Percentiles rank a stretch among this genome's conserved stretches.
Evolutionary conservation across 768 basidiomycete species (phyloP).

Genomic region (Scleroderma citrinum): DNA sequence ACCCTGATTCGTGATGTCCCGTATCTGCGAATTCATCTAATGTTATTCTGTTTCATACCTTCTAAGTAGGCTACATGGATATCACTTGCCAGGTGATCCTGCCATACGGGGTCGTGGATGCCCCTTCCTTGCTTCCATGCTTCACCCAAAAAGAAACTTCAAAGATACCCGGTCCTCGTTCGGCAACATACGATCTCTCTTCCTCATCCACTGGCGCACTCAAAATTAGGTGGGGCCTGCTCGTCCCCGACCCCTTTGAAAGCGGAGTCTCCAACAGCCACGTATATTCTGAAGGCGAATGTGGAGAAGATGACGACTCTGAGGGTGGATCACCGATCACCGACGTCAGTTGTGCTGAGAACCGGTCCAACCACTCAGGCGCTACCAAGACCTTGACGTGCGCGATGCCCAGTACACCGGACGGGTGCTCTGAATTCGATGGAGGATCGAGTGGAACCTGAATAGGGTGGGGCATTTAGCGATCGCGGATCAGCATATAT

Average conservation of each 20-base stretch:
- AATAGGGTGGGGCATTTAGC: neutral
- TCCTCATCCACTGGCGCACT: conserved; percentile 30
- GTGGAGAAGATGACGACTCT: neutral
- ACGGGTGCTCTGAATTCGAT: conserved; percentile 46
- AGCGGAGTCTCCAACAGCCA: conserved; percentile 42
- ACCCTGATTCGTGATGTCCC: too few relatives aligned
- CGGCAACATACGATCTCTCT: conserved; percentile 28
- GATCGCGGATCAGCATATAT: neutral
- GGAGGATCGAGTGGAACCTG: conserved; percentile 48
- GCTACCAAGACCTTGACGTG: conserved; percentile 41
- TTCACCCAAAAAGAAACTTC: conserved; percentile 49
- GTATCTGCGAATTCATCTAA: conserved; percentile 11
- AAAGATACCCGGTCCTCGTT: conserved; percentile 36
- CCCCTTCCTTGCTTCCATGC: conserved; percentile 24
- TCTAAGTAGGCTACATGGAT: neutral
- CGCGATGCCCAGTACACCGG: conserved; percentile 43
- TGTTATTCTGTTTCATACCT: neutral
- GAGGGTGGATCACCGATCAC: conserved; percentile 41
- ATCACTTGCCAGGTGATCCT: conserved; percentile 38
- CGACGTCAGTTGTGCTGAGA: conserved; percentile 38
- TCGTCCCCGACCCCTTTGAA: conserved; percentile 4
- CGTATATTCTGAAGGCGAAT: conserved; percentile 16
- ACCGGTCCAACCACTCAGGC: conserved; percentile 19
- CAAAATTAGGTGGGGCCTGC: conserved; percentile 31
- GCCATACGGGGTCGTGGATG: conserved; percentile 42